Evolutionary conservation across 371 early-diverging fungal species (phyloP), one percentile per base, ranked within the genome.

Genomic region (Lichtheimia ramosa): DNA sequence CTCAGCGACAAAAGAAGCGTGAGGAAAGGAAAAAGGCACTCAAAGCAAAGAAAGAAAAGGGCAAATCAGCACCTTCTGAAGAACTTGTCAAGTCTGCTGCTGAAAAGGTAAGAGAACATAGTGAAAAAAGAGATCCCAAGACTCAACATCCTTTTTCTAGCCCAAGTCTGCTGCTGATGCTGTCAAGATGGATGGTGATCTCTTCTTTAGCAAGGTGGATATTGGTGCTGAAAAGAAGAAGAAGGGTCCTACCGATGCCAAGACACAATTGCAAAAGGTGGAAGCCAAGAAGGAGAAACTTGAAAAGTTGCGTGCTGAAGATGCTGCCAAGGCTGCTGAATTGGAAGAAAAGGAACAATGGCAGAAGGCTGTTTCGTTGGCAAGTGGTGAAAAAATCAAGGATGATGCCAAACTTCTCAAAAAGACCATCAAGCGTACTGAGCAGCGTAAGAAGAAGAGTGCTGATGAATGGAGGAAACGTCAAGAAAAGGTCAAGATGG

Each of bases 381-480:
- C 96, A 6, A 75, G 84, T 46, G 97, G 97, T 62, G 91, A 92
- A 62, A 94, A 92, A 75, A 82, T 94, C 60, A 92, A 92, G 73
- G 97, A 97, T 65, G 93, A 97, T 58, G 68, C 87, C 43, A 91
- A 88, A 67, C 74, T 95, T 46, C 73, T 97, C 57, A 94, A 95
- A 73, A 94, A 94, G 83, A 90, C 92, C 0, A 83, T 97, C 58
- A 95, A 94, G 77, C 86, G 92, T 59, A 83, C 89, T 63, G 89
- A 92, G 64, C 83, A 89, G 65, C 70, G 73, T 52, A 97, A 97
- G 89, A 75, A 73, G 66, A 94, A 92, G 88, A 89, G 89, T 64
- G 70, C 83, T 20, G 76, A 87, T 52, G 89, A 89, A 59, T 97
- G 95, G 95, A 81, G 69, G n/a, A 86, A 92, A 24, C 90, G 96